phyloP scores from a whole-genome alignment of 2,329 filamentous ascomycete species.

The Aureobasidium musti region DNA sequence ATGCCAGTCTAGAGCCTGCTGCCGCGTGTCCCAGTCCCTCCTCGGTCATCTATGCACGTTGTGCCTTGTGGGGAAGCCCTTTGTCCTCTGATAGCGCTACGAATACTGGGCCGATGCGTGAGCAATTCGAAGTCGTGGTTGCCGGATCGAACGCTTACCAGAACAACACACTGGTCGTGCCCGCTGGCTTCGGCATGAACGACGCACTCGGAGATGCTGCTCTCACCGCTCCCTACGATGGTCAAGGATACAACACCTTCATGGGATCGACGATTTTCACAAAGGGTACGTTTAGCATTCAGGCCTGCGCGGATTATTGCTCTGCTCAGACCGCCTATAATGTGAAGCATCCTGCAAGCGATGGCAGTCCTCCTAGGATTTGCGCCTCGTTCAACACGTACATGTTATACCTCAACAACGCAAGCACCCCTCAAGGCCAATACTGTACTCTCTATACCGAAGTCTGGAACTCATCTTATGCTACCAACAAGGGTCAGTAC shows the following conservation, averaged over 20 bases:
- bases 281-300: neutral
- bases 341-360: conserved; percentile 29
- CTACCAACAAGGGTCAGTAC: conserved; percentile 31
- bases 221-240: conserved; percentile 34
- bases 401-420: conserved; percentile 2
- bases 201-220: conserved; percentile 29
- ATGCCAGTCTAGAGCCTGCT: conserved; percentile 26
- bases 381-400: conserved; percentile 14
- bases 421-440: conserved; percentile 29
- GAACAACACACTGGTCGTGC: conserved; percentile 37
- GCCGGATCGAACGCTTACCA: conserved; percentile 47
- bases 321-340: conserved; percentile 32
- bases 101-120: conserved; percentile 42
- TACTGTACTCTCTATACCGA: conserved; percentile 31
- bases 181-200: conserved; percentile 39
- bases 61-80: conserved; percentile 41
- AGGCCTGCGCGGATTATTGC: conserved; percentile 34
- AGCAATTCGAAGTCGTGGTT: conserved; percentile 45
- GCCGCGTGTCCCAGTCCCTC: conserved; percentile 32
- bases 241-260: conserved; percentile 34
- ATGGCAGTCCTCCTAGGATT: conserved; percentile 16
- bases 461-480: conserved; percentile 29
- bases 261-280: conserved; percentile 36
- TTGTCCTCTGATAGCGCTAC: conserved; percentile 38
- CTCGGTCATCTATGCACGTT: conserved; percentile 33